phyloP scores from a whole-genome alignment of 2,329 filamentous ascomycete species.

The Cryphonectria radicalis region DNA sequence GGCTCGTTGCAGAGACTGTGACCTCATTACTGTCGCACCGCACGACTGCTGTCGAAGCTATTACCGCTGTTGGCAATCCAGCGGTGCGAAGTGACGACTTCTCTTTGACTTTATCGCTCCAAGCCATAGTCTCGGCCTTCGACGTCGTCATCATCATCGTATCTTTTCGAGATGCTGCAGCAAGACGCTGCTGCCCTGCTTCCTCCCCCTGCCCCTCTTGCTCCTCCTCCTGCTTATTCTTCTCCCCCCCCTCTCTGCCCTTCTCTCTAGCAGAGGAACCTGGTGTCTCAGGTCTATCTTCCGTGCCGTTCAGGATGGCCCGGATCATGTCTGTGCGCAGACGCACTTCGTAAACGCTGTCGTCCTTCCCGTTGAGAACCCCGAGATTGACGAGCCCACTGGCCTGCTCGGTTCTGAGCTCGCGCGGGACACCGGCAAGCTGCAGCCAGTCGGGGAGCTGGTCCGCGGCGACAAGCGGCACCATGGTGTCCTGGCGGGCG shows the following conservation, averaged over 20 bases:
- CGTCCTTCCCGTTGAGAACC: conserved; percentile 32
- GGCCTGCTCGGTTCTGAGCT: conserved; percentile 44
- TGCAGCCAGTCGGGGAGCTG: conserved; percentile 53
- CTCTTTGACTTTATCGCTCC: not conserved
- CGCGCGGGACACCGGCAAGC: conserved; percentile 48
- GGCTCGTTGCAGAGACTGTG: not conserved
- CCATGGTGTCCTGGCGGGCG: conserved; percentile 39
- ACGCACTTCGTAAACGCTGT: conserved; percentile 35
- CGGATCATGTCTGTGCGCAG: conserved; percentile 29
- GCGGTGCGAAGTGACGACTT: not conserved
- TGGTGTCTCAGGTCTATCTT: conserved; percentile 15
- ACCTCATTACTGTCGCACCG: not conserved
- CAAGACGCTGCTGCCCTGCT: not conserved
- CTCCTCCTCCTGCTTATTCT: not conserved
- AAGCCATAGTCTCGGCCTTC: not conserved
- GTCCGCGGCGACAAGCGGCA: conserved; percentile 60
- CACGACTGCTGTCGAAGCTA: not conserved
- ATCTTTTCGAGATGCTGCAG: not conserved
- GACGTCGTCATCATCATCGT: not conserved
- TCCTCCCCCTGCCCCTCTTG: not conserved
- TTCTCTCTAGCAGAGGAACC: not conserved
- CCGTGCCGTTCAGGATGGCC: conserved; percentile 11
- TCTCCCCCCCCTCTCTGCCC: not conserved
- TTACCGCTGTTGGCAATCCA: not conserved
- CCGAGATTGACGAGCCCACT: conserved; percentile 46